Base-by-base conservation (phyloP, 2,329 filamentous ascomycete species). In the Xylaria sp. region DNA sequence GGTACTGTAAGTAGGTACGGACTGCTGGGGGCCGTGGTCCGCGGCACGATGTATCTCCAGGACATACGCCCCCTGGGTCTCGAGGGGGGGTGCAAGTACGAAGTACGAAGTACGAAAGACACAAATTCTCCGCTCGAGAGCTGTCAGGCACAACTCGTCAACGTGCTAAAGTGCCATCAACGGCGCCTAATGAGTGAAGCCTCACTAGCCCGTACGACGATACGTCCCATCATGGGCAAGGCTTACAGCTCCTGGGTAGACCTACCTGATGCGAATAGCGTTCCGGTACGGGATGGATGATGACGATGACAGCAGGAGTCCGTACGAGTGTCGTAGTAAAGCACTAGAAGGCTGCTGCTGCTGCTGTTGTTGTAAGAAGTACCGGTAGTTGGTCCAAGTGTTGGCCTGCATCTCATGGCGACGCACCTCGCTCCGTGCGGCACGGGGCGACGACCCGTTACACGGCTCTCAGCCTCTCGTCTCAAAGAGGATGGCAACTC, bases 121-220 rank as follows among this genome's bases (percentile, higher is more conserved):
- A n/a, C 18, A 37, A 30, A 55, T 62, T 60, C 51, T 61, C 57
- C 56, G 59, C 59, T 63, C 46, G 52, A 58, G 30, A 53, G 56
- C 61, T 65, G 63, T 51, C 63, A 65, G 61, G 63, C 63, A 63
- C 61, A 58, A 57, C 59, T 54, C 48, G 39, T 51, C 55, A 63
- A 64, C 61, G 61, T 65, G 61, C 54, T 55, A 57, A 55, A 63
- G 63, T 65, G 54, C 53, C 63, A 65, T 65, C 53, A 63, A 57
- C 57, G 59, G 59, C 59, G 58, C 55, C 52, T 60, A 58, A 59
- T 55, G 44, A 56, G 44, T 51, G 58, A 60, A 55, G 54, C 59
- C 51, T 62, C 55, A 49, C 57, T 57, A 59, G 39, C 50, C 35
- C 51, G 58, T 61, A 53, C 56, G 54, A 64, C 57, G 54, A 50